These are phyloP conservation scores for Aureobasidium sp. DNA, from an alignment of 2,329 filamentous ascomycete species.

Conservation along the genomic window DNA sequence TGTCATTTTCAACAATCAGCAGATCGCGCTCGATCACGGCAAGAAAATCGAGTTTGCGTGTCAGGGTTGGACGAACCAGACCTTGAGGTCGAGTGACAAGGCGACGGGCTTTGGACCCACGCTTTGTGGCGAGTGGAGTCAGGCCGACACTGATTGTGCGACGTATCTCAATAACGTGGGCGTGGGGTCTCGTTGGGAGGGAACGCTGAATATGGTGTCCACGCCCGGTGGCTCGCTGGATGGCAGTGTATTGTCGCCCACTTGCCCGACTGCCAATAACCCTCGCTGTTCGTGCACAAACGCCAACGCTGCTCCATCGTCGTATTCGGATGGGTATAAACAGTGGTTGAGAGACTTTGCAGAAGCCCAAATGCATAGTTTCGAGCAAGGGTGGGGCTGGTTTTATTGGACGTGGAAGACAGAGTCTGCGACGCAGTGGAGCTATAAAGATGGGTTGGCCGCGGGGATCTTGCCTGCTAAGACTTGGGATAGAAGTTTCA, in stretches of 20 bases:
- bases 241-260: conserved; percentile 59
- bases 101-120: conserved; percentile 83
- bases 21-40: conserved; percentile 74
- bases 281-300: conserved; percentile 62
- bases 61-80: conserved; percentile 75
- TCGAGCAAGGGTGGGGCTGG: conserved; percentile 93
- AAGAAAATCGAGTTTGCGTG: conserved; percentile 85
- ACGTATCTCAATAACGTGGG: conserved; percentile 81
- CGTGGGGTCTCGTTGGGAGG: conserved; percentile 84
- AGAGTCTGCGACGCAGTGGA: conserved; percentile 82
- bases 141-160: conserved; percentile 94
- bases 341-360: conserved; percentile 82
- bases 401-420: conserved; percentile 99
- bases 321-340: conserved; percentile 71
- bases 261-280: conserved; percentile 61
- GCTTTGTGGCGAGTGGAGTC: conserved; percentile 93
- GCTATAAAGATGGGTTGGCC: conserved; percentile 71
- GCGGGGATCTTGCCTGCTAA: conserved; percentile 68
- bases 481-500: conserved; percentile 38
- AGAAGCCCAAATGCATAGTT: conserved; percentile 90
- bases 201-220: conserved; percentile 59
- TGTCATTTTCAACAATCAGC: conserved; percentile 89
- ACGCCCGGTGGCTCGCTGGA: conserved; percentile 47
- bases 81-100: conserved; percentile 63
- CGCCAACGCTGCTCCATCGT: conserved; percentile 65